Evolutionary conservation across 2,329 filamentous ascomycete genomes (phyloP).

Genomic region (Fusarium fujikuroi): DNA sequence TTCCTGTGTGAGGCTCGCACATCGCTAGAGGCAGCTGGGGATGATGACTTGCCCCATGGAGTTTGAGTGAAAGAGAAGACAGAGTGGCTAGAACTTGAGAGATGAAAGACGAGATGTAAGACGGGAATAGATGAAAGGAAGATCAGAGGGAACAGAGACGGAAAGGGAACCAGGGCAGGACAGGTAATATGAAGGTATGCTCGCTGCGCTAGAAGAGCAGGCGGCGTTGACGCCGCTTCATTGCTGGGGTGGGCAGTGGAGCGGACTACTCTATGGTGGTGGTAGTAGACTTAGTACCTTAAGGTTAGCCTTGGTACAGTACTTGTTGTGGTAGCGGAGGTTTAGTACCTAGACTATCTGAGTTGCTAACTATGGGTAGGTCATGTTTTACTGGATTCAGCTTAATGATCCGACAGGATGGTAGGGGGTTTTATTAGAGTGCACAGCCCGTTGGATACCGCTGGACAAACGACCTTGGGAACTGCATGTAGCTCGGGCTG

Average conservation of each 20-base stretch:
- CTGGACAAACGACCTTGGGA: neutral
- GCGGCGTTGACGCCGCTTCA: conserved; percentile 45
- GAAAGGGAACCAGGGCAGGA: conserved; percentile 21
- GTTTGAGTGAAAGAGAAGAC: neutral
- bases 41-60: conserved; percentile 37
- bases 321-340: neutral
- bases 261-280: conserved; percentile 15
- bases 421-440: conserved; percentile 4
- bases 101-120: neutral
- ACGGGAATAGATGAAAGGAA: conserved; percentile 3
- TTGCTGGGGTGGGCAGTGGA: conserved; percentile 43
- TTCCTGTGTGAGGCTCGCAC: conserved; percentile 40
- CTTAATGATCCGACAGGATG: conserved; percentile 25
- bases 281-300: conserved; percentile 3
- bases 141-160: conserved; percentile 10
- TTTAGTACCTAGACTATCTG: conserved; percentile 19
- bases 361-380: conserved; percentile 6
- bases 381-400: conserved; percentile 20
- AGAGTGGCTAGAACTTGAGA: neutral
- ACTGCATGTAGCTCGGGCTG: neutral
- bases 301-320: conserved; percentile 18
- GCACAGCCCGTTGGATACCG: neutral
- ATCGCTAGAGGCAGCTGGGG: conserved; percentile 29
- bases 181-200: conserved; percentile 47
- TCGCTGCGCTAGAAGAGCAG: conserved; percentile 44